Base-by-base conservation (phyloP, 495 filamentous ascomycete species). In the Aspergillus nanangensis region DNA sequence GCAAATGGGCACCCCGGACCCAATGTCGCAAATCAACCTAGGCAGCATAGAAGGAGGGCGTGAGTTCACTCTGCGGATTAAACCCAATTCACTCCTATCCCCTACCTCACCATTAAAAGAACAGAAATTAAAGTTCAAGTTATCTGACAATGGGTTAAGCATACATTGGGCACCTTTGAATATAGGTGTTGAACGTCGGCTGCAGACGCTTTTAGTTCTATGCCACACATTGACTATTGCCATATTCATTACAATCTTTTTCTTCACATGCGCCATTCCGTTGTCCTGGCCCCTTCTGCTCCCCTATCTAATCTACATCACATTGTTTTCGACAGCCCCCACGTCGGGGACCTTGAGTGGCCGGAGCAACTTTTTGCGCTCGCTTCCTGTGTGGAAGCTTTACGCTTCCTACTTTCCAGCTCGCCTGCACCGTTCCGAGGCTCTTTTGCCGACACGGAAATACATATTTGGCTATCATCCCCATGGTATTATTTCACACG, bases 391-490 rank as follows among this genome's bases (percentile, higher is more conserved):
- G 25, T 98, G 92, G 92, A 84, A 79, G 17, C 76, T 94, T 40
- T 97, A 96, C 62, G 90, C 87, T 33, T 85, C 80, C 14, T 98
- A 97, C 71, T 98, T 93, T 66, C 93, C 93, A 1, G 86, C 89
- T 10, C 75, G 78, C 23, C 78, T 98, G 23, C 90, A 97, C 65
- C 86, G 92, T 45, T 90, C 87, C 29, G 75, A 84, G 52, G 67
- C 45, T 14, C 81, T 98, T 2, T 79, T 87, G 11, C 76, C 89
- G 0, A 87, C 84, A 2, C 78, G 89, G 46, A 97, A 97, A 67
- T 98, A 97, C 69, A 92, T 98, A 53, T 95, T 98, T 60, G 93
- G 94, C 33, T 96, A 97, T 62, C 93, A 96, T 58, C 92, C 92
- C 0, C 92, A 97, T 62, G 93, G 93, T 32, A 96, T 98, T 64